Percentiles rank a stretch among this genome's conserved stretches.
These are phyloP conservation scores for Hibiscus mutabilis DNA, from an alignment of 345 rosid species.

Conservation along the genomic window DNA sequence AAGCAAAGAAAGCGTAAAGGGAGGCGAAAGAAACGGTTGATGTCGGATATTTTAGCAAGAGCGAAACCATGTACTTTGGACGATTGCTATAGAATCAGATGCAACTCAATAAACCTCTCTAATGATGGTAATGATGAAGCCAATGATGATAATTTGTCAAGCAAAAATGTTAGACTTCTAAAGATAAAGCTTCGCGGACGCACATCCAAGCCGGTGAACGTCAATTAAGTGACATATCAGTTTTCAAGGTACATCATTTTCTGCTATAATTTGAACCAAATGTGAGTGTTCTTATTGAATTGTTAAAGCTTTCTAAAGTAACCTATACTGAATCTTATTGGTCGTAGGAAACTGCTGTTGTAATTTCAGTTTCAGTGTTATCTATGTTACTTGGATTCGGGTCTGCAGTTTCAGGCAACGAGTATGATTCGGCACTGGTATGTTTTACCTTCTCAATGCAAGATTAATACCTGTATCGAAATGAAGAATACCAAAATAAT, in stretches of 20 bases:
- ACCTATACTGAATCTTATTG: background rate
- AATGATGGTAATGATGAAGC: constrained; percentile 1
- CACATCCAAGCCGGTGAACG: too few species aligned
- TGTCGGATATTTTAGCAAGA: constrained; percentile 4
- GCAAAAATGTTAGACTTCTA: too few species aligned
- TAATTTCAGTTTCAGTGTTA: background rate
- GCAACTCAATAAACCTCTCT: background rate
- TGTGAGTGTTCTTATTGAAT: background rate
- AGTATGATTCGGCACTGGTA: background rate
- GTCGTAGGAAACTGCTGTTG: background rate
- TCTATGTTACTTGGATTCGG: background rate
- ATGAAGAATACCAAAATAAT: too few species aligned
- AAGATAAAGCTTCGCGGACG: too few species aligned
- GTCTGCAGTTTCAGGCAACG: background rate
- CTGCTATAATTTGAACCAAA: background rate
- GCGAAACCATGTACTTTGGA: background rate
- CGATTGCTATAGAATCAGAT: background rate
- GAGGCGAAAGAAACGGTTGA: background rate
- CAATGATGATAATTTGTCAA: background rate
- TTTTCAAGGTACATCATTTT: background rate
- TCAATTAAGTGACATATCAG: too few species aligned
- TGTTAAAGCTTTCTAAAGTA: background rate
- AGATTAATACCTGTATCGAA: too few species aligned
- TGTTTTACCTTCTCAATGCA: background rate
- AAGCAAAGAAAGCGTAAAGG: background rate